phyloP scores from a whole-genome alignment of 768 basidiomycete species.

The Chalciporus pseudorubinellus region DNA sequence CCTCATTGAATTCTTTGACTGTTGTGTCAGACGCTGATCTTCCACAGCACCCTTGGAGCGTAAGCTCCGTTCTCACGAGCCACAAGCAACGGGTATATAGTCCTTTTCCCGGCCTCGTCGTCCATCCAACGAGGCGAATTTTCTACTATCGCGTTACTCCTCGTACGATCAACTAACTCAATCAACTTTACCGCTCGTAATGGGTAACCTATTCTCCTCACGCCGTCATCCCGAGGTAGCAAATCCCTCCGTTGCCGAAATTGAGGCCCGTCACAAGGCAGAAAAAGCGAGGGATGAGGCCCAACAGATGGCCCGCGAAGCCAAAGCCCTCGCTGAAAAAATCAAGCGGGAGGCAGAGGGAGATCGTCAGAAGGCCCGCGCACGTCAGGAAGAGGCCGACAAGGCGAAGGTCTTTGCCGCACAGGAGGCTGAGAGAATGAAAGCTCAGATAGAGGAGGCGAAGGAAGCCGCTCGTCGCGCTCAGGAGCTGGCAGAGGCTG shows the following conservation, averaged over 20 bases:
- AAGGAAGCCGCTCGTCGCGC: not conserved
- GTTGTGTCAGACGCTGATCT: not conserved
- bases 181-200: not conserved
- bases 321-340: not conserved
- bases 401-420: conserved; percentile 5
- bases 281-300: conserved; percentile 6
- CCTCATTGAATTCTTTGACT: not conserved
- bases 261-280: conserved; percentile 4
- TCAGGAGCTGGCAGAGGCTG: conserved; percentile 4
- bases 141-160: not conserved
- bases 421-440: conserved; percentile 7
- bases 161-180: not conserved
- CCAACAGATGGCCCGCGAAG: conserved; percentile 1
- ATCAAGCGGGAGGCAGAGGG: conserved; percentile 1
- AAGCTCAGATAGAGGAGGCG: conserved; percentile 7
- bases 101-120: not conserved
- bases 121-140: not conserved
- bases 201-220: not conserved
- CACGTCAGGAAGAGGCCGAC: conserved; percentile 7
- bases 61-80: not conserved
- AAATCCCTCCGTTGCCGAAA: conserved; percentile 12
- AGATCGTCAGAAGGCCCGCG: conserved; percentile 5
- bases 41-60: not conserved
- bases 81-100: not conserved
- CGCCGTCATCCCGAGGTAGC: conserved; percentile 2